Evolutionary conservation across 1,284 basidiomycete genomes (phyloP).

Genomic region (Malassezia furfur): DNA sequence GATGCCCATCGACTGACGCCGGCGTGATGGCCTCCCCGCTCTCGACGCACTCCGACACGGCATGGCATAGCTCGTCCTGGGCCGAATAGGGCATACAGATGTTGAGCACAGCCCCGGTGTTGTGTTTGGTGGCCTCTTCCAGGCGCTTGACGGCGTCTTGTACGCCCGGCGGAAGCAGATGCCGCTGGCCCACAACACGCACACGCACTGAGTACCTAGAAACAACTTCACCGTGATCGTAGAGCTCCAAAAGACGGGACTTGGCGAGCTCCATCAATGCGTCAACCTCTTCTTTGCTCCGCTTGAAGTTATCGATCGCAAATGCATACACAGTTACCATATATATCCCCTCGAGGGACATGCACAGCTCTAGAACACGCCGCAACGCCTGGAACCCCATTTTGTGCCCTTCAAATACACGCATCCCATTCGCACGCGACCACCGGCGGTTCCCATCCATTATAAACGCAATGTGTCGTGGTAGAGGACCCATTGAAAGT

Average conservation of each 20-base stretch:
- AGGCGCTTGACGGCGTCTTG: slow-evolving; percentile 63
- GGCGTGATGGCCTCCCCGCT: slow-evolving; percentile 1
- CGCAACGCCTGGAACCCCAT: slow-evolving; percentile 75
- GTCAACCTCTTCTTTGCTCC: slow-evolving; percentile 75
- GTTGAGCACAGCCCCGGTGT: slow-evolving; percentile 76
- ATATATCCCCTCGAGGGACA: slow-evolving; percentile 31
- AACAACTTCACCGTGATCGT: slow-evolving; percentile 57
- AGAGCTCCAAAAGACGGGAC: slow-evolving; percentile 71
- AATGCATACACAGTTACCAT: slow-evolving; percentile 89
- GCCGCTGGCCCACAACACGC: slow-evolving; percentile 67
- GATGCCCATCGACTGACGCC: slow-evolving; percentile 20
- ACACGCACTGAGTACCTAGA: slow-evolving; percentile 66
- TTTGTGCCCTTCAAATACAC: slow-evolving; percentile 59
- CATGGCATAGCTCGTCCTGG: slow-evolving; percentile 68
- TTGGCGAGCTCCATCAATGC: slow-evolving; percentile 77
- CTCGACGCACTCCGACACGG: not conserved
- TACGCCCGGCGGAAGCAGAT: slow-evolving; percentile 69
- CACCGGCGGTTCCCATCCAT: slow-evolving; percentile 97
- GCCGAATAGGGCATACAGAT: slow-evolving; percentile 90
- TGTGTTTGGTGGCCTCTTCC: slow-evolving; percentile 67
- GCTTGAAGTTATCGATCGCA: slow-evolving; percentile 91
- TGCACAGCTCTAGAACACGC: slow-evolving; percentile 49
- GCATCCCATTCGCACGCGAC: slow-evolving; percentile 54
- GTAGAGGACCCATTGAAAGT: slow-evolving; percentile 62
- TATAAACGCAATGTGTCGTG: slow-evolving; percentile 83